phyloP scores from a whole-genome alignment of 2,329 filamentous ascomycete genomes.

The Ophiostoma sp. region DNA sequence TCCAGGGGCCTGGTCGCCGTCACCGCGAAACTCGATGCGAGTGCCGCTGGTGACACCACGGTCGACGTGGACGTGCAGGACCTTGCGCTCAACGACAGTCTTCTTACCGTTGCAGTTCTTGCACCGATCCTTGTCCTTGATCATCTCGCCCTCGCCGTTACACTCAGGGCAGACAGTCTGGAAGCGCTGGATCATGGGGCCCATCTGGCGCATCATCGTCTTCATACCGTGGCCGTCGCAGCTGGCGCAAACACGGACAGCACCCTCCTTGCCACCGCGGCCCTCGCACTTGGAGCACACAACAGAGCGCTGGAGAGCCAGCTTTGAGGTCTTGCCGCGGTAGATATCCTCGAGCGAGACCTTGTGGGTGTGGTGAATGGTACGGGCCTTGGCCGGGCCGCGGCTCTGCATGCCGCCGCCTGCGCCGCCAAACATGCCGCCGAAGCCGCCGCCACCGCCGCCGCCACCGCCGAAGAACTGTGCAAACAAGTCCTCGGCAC shows the following conservation, averaged over 20 bases:
- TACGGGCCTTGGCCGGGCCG: conserved; percentile 82
- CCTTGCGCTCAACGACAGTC: conserved; percentile 94
- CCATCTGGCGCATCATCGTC: conserved; percentile 99
- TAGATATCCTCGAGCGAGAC: conserved; percentile 97
- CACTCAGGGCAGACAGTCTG: conserved; percentile 98
- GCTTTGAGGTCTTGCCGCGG: conserved; percentile 93
- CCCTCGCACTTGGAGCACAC: conserved; percentile 95
- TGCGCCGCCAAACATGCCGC: conserved; percentile 72
- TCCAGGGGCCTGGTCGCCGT: conserved; percentile 92
- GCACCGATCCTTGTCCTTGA: conserved; percentile 96
- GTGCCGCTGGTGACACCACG: conserved; percentile 87
- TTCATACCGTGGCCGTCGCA: conserved; percentile 97
- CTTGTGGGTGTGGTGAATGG: conserved; percentile 97
- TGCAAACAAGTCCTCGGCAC: conserved; percentile 90
- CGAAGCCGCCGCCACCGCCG: conserved; percentile 62
- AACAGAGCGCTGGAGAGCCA: conserved; percentile 93
- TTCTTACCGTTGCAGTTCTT: conserved; percentile 97
- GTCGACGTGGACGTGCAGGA: conserved; percentile 96
- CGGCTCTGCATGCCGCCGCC: conserved; percentile 69
- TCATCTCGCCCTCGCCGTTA: conserved; percentile 92
- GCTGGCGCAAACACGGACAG: conserved; percentile 85
- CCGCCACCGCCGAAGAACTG: conserved; percentile 77
- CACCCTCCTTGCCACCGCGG: conserved; percentile 91
- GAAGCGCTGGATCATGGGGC: conserved; percentile 99
- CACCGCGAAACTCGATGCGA: conserved; percentile 94